Evolutionary conservation across 2,329 filamentous ascomycete species (phyloP), one percentile per base, ranked within the genome.

Genomic region (Trichoderma semiorbis): DNA sequence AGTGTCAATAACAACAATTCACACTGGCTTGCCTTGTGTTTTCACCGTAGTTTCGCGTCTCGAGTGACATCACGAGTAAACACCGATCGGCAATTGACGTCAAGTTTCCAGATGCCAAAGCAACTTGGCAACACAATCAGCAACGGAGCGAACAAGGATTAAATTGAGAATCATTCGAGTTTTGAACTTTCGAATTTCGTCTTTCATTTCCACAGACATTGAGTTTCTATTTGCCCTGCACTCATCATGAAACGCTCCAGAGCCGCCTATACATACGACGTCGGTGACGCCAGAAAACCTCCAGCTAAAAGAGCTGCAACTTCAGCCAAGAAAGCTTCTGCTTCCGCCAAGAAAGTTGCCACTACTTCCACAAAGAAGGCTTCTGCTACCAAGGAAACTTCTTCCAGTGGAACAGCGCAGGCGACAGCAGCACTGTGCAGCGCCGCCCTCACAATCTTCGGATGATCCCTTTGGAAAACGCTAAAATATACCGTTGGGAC

Each of bases 401-500:
- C 47, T 14, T 53, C 47, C 24, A 43, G 21, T 16, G 12, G 1
- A 26, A 24, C 16, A 8, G 7, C 16, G 3, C 36, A 18, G 11
- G 26, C 21, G 10, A 10, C 14, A 8, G 6, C 32, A 62, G n/a
- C 12, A 26, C n/a, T n/a, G n/a, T n/a, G 21, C 36, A 28, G 30
- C n/a, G 18, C 21, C 47, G 5, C 18, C 61, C 24, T 21, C 57
- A 28, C 30, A 36, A 21, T 11, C 57, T 39, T 30, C 14, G 30
- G 10, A 16, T 30, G 7, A 14, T 39, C 5, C 21, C 10, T 14
- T 50, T 63, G n/a, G 26, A 34, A 28, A 50, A 11, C 7, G 11
- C 32, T 34, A 70, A 24, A 75, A 36, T 1, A 67, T 74, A 11
- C 50, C 66, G 1, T 32, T 28, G 3, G 74, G 74, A 0, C 75